Evolutionary conservation across 169 alveolate species (phyloP), one percentile per base, ranked within the genome.

Genomic region (Cryptosporidium sp.): DNA sequence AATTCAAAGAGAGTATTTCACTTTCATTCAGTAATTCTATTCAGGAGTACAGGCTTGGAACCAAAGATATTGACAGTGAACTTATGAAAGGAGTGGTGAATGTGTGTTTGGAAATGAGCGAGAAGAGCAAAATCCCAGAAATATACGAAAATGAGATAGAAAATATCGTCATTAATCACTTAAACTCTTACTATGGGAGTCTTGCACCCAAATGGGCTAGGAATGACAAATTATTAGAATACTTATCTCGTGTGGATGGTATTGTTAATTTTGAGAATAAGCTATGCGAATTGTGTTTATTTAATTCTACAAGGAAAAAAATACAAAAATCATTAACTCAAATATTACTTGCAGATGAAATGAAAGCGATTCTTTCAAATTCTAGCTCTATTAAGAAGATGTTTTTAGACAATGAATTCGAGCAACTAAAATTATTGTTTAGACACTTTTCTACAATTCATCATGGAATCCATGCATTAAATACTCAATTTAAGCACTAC

Each of bases 391-490:
- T 80, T 39, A 44, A 42, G 14, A 23, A 62, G 3, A 61, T 80
- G 75, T 53, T 80, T 65, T 35, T 65, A 26, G 42, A 80, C n/a
- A 80, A 80, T 42, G 68, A 80, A 16, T 80, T 44, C 39, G 75
- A 80, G 18, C 89, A 80, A 26, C 67, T 80, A 21, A 80, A 80
- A 23, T 45, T 80, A 62, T 33, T 65, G 51, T 92, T 87, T 69
- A 60, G 86, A 10, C 91, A 89, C 53, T 89, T 92, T 70, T 86
- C 93, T 16, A 62, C 71, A 68, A 89, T 85, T 42, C 85, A 71
- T 53, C 86, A 91, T 52, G 94, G 93, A 23, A 87, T 70, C 18
- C 91, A 85, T 26, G 86, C 84, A 39, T 53, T 92, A 53, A 87
- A 92, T 53, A 45, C 37, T 48, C 91, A 85, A 45, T 87, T 92